Percentiles rank a stretch among this genome's conserved stretches.
These are phyloP conservation scores for Pachysandra terminalis DNA, from an alignment of 164 flowering plant genomes.

Conservation along the genomic window DNA sequence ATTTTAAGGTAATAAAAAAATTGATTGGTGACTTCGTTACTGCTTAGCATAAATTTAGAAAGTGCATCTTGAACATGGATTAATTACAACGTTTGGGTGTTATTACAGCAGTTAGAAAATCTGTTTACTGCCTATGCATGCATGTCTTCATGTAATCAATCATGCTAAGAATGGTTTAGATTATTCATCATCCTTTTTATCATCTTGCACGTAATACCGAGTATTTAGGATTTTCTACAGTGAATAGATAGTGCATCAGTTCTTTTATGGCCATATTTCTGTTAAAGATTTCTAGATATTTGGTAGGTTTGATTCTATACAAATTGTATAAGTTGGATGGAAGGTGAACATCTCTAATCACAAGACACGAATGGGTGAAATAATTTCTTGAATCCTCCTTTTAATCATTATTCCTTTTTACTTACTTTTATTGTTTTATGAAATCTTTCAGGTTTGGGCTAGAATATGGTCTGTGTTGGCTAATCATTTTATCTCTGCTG, in stretches of 20 bases:
- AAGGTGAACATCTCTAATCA: not conserved
- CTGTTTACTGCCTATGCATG: no score
- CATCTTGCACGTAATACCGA: not conserved
- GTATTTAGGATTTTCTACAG: not conserved
- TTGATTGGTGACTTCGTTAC: no score
- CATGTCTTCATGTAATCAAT: no score
- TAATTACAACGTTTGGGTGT: no score
- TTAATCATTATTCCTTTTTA: not conserved
- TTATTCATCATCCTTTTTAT: not conserved
- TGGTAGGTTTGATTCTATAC: not conserved
- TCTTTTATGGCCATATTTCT: not conserved
- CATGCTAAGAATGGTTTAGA: no score
- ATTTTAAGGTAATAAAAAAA: no score
- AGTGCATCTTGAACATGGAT: no score
- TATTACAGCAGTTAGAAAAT: no score
- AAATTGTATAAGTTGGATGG: not conserved
- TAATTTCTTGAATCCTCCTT: not conserved
- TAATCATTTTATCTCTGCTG: slow-evolving; percentile 90
- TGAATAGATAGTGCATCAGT: not conserved
- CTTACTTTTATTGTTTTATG: not conserved
- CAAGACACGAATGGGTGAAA: not conserved
- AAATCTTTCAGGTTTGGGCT: slow-evolving; percentile 85
- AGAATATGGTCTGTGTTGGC: slow-evolving; percentile 97
- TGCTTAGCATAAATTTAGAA: no score
- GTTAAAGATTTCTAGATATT: not conserved